phyloP scores from a whole-genome alignment of 1,284 basidiomycete genomes.

The Tilletia setariae region DNA sequence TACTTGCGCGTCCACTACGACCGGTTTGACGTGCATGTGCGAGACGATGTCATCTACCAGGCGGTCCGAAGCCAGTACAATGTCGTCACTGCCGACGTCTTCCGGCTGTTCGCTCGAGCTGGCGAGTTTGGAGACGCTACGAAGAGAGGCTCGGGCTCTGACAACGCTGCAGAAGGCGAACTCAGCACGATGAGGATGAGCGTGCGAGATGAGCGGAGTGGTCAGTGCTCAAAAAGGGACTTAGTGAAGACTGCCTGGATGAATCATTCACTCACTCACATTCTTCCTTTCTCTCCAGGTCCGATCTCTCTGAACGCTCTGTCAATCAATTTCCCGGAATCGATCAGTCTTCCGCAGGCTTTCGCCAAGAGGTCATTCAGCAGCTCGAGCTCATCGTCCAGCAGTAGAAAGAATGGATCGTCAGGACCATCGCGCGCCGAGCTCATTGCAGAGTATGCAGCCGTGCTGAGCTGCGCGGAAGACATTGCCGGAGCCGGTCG shows the following conservation, averaged over 20 bases:
- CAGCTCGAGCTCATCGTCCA: neutral
- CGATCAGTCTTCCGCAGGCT: slow-evolving; percentile 59
- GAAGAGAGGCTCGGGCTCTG: neutral
- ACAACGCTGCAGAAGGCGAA: neutral
- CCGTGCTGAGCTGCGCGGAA: slow-evolving; percentile 71
- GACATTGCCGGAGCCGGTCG: slow-evolving; percentile 70
- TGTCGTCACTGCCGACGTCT: slow-evolving; percentile 39
- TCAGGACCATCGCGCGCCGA: slow-evolving; percentile 31
- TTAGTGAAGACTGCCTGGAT: slow-evolving; percentile 63
- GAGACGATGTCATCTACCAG: slow-evolving; percentile 67
- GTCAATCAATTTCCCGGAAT: slow-evolving; percentile 55
- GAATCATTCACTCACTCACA: too few species aligned
- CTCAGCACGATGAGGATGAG: slow-evolving; percentile 21
- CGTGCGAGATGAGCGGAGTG: slow-evolving; percentile 21
- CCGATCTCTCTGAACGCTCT: slow-evolving; percentile 46
- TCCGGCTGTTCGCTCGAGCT: slow-evolving; percentile 39
- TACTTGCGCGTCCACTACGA: slow-evolving; percentile 84
- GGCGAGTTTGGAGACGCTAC: slow-evolving; percentile 21
- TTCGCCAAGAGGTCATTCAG: slow-evolving; percentile 36
- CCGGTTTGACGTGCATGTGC: slow-evolving; percentile 79
- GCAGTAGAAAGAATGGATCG: neutral
- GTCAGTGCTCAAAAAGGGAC: slow-evolving; percentile 62
- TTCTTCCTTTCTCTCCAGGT: neutral
- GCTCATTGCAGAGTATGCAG: slow-evolving; percentile 63
- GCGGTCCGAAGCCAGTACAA: slow-evolving; percentile 48